These are phyloP conservation scores for Parastagonospora nodorum DNA, from an alignment of 2,329 filamentous ascomycete genomes.

Conservation along the genomic window DNA sequence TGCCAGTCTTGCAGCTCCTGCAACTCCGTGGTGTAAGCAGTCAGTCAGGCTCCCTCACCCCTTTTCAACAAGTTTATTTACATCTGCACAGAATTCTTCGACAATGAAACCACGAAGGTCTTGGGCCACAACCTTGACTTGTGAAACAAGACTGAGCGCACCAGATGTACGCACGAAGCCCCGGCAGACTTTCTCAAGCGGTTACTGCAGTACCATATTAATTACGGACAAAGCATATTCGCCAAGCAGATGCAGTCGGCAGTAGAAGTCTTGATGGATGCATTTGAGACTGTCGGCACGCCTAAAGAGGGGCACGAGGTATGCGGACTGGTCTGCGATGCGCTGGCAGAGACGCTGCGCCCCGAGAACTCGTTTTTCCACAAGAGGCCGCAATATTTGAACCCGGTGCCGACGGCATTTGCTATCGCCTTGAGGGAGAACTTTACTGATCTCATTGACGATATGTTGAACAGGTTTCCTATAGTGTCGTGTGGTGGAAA, in stretches of 20 bases:
- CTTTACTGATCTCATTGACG: background rate
- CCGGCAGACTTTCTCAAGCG: background rate
- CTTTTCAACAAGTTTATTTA: too few species aligned
- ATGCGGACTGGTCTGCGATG: background rate
- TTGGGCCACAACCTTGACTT: background rate
- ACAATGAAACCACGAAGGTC: background rate
- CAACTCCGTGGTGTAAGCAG: background rate
- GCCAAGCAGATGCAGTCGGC: conserved; percentile 1
- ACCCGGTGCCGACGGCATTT: background rate
- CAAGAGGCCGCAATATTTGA: background rate
- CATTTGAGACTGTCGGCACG: background rate
- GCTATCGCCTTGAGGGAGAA: background rate
- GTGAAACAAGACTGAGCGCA: background rate
- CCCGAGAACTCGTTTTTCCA: background rate
- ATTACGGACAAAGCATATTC: background rate
- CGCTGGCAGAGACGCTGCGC: background rate
- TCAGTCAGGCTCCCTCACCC: background rate
- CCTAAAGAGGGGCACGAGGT: background rate
- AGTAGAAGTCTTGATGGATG: background rate
- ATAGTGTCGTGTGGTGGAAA: background rate
- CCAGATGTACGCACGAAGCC: background rate
- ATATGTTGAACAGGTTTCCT: background rate
- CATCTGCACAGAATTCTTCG: background rate
- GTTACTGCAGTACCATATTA: background rate
- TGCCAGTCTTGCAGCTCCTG: background rate